Evolutionary conservation across 2,329 filamentous ascomycete species (phyloP).

Genomic region (Mariannaea elegans): DNA sequence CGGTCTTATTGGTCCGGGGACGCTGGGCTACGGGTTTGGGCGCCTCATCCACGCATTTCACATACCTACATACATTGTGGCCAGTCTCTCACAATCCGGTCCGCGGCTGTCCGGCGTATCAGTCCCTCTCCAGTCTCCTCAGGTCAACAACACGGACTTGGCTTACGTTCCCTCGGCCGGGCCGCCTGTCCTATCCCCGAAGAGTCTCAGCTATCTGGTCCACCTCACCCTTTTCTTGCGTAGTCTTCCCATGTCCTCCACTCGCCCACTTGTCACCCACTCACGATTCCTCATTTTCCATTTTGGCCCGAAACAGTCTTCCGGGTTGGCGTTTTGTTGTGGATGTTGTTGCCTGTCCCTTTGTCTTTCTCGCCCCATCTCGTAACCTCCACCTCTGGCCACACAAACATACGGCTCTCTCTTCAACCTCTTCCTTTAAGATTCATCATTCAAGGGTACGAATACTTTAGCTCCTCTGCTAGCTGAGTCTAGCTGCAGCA

Average conservation of each 20-base stretch:
- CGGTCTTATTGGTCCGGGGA: neutral
- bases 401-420: too few species aligned
- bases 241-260: neutral
- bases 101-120: neutral
- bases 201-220: too few species aligned
- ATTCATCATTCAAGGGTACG: too few species aligned
- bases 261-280: neutral
- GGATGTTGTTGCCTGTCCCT: neutral
- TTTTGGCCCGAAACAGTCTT: conserved; percentile 10
- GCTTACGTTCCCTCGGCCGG: conserved; percentile 5
- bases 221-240: neutral
- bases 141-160: too few species aligned
- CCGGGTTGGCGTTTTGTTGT: neutral
- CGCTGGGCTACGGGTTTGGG: too few species aligned
- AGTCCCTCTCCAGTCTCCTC: too few species aligned
- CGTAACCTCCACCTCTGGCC: neutral
- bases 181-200: too few species aligned
- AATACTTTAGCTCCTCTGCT: neutral
- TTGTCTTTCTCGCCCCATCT: neutral
- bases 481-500: conserved; percentile 2
- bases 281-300: neutral
- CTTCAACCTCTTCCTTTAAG: neutral
- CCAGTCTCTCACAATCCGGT: neutral
- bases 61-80: too few species aligned
- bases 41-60: neutral